Evolutionary conservation across 768 basidiomycete species (phyloP), one percentile per base, ranked within the genome.

Genomic region (Lentinula sp.): DNA sequence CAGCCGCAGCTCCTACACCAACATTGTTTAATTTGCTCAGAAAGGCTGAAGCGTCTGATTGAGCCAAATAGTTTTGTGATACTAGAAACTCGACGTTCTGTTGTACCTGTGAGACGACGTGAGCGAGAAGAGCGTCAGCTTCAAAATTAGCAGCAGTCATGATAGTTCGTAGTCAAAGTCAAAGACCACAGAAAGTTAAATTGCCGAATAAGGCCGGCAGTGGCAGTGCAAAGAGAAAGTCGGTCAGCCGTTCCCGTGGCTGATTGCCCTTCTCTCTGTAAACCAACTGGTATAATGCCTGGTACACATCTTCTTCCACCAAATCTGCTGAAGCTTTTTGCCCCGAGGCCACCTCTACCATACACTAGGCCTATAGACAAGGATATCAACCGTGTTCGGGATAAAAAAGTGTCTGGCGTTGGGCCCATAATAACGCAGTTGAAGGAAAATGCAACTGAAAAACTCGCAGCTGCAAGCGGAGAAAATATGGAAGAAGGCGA

Each of bases 301-400:
- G 90, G 89, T 52, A 94, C 93, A 3, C 92, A 95, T 75, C 80
- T 95, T 23, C 83, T 99, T 23, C 96, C 96, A 3, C 94, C 94
- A 3, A 97, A 98, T 75, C 84, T 99, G 57, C 87, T 98, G 73
- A 95, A 96, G 72, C 88, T 98, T 65, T 99, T 98, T 72, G 89
- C 93, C 0, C 95, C 97, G 4, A 86, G 97, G 6, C 93, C 96
- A 1, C 91, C 89, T 2, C 82, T 98, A 3, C 89, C 90, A 0
- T 98, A 94, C 70, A 69, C 86, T 34, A 87, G 93, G 8, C 95
- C 96, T 0, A 80, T 93, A 37, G 93, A 91, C 70, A 87, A 77
- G 66, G 93, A 97, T 70, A 86, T 91, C 40, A 84, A 91, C 74
- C 84, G 85, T 35, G 80, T 93, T 61, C 80, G 76, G 37, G 70